A percentile compares a stretch with the other conserved stretches of the same genome.
These are phyloP conservation scores for Azolla pinnata DNA, from an alignment of 75 land plant genomes.

Conservation along the genomic window DNA sequence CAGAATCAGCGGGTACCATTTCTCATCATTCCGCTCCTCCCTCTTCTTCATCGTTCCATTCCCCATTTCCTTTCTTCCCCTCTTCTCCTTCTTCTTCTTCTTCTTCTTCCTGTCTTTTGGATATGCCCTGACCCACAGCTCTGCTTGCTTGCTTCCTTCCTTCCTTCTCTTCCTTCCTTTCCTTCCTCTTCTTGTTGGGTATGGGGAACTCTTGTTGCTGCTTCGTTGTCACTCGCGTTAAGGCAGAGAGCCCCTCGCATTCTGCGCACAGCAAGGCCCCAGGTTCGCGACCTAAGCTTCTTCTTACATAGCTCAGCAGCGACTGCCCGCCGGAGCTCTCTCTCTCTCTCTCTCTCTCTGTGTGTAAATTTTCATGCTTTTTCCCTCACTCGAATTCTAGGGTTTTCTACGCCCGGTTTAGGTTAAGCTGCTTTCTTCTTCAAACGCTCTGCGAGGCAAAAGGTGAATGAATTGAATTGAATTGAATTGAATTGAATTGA, in stretches of 20 bases:
- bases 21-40: not conserved
- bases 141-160: not conserved
- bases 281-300: not conserved
- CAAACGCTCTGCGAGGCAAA: too few relatives aligned
- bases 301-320: not conserved
- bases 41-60: not conserved
- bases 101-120: not conserved
- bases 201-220: not conserved
- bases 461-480: too few relatives aligned
- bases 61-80: not conserved
- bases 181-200: not conserved
- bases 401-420: not conserved
- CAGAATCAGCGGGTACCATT: not conserved
- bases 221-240: not conserved
- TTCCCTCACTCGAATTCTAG: not conserved
- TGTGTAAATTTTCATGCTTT: too few relatives aligned
- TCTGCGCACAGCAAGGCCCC: slow-evolving; percentile 4
- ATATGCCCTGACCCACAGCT: not conserved
- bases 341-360: not conserved
- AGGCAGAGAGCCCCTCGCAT: not conserved
- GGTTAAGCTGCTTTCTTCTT: not conserved
- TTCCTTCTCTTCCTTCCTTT: not conserved
- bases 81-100: not conserved
- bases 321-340: not conserved
- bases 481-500: too few relatives aligned